Evolutionary conservation across 2,329 filamentous ascomycete species (phyloP).

Genomic region (Geosmithia putterillii): DNA sequence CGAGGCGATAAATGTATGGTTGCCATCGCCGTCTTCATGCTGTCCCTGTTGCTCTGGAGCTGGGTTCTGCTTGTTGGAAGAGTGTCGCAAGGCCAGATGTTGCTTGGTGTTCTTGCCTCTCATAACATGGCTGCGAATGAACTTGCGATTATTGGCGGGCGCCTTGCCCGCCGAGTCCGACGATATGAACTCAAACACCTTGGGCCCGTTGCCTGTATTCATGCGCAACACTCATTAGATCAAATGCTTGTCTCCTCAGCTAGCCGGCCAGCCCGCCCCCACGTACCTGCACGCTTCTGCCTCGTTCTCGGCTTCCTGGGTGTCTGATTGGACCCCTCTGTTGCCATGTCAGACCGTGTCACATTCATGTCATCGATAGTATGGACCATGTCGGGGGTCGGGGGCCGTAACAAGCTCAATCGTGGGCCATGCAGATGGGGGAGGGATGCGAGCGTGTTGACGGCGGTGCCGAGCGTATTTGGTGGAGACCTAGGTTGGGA

Average conservation of each 20-base stretch:
- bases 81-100: not conserved
- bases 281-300: not conserved
- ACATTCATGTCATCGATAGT: not conserved
- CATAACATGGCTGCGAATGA: constrained; percentile 9
- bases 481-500: no score
- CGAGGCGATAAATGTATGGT: no score
- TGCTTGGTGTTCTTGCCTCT: constrained; percentile 6
- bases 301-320: not conserved
- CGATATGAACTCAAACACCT: constrained; percentile 14
- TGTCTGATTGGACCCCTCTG: not conserved
- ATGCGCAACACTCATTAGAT: not conserved
- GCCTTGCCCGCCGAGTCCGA: constrained; percentile 11
- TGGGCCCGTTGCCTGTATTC: constrained; percentile 2
- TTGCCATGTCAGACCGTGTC: not conserved
- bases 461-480: no score
- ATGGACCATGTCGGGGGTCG: not conserved
- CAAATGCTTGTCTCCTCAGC: no score
- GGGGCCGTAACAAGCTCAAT: no score
- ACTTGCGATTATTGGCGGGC: constrained; percentile 10
- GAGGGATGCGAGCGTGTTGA: no score
- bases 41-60: not conserved
- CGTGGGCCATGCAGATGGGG: no score
- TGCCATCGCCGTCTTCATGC: not conserved
- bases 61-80: not conserved
- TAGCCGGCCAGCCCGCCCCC: no score